Base-by-base conservation (phyloP, 2,329 filamentous ascomycete genomes). In the Neodidymelliopsis sp. region DNA sequence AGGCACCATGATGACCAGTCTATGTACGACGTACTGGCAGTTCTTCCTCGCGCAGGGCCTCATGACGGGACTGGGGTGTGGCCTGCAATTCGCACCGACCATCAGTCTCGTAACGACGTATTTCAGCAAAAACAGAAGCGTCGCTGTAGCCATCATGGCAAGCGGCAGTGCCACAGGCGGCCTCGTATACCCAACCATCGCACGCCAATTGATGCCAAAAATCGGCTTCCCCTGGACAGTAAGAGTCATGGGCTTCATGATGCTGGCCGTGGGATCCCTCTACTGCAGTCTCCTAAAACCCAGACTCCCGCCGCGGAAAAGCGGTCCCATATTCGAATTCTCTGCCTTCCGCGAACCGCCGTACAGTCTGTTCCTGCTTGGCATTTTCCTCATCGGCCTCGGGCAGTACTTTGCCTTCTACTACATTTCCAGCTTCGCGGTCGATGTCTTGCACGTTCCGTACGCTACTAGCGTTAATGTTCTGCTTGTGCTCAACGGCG, bases 201-300 rank as follows among this genome's bases (percentile, higher is more conserved):
- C 76, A 1, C 63, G 74, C 12, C 79, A 84, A 43, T 69, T 88
- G 9, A 70, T 87, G 2, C 82, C 84, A 0, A 75, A 74, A 13
- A 71, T 88, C 3, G 86, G 86, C 0, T 88, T 87, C 60, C 75
- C 77, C 0, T 88, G 85, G 84, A 85, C 86, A 0, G 78, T 86
- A n/a, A 75, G 85, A 0, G 77, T 81, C 0, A 77, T 87, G 53
- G 85, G 81, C 0, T 80, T 89, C 40, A 77, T 88, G 23, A 82
- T 84, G 19, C 56, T 87, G 2, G 77, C 71, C 0, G 74, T 72
- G 0, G 66, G 75, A 0, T 45, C 53, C 0, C 37, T 71, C 12
- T 73, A 74, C 18, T 57, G 71, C n/a, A 60, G 66, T 0, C 63
- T 77, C 27, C 68, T 78, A 36, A 67, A 67, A 11, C 74, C 75